Evolutionary conservation across 768 basidiomycete genomes (phyloP).

Genomic region (Lepiota venenata): DNA sequence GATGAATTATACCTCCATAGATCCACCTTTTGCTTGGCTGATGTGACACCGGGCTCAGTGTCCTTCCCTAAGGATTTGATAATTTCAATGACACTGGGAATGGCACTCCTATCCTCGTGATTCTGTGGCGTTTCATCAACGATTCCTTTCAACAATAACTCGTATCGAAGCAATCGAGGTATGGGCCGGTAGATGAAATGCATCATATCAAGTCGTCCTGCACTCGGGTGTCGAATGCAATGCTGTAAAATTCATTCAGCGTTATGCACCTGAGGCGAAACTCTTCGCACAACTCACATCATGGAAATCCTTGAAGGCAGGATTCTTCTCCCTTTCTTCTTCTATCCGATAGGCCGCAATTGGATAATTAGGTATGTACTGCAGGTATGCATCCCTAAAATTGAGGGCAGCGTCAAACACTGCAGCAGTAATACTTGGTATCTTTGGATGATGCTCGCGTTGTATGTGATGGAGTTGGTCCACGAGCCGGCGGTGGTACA

Average conservation of each 20-base stretch:
- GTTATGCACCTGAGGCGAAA: background rate
- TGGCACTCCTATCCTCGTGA: constrained; percentile 76
- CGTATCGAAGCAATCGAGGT: constrained; percentile 83
- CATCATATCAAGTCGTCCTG: constrained; percentile 85
- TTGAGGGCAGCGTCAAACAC: constrained; percentile 87
- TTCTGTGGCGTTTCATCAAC: constrained; percentile 70
- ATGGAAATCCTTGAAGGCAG: constrained; percentile 73
- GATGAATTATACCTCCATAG: constrained; percentile 82
- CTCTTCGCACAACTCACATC: constrained; percentile 49
- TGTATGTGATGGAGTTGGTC: constrained; percentile 84
- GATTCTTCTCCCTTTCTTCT: constrained; percentile 81
- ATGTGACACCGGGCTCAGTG: constrained; percentile 81
- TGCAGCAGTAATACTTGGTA: constrained; percentile 80
- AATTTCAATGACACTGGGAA: constrained; percentile 86
- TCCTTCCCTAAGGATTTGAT: constrained; percentile 85
- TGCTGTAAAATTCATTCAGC: constrained; percentile 22
- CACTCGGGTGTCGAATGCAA: constrained; percentile 62
- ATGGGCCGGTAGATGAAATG: constrained; percentile 91
- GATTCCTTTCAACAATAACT: constrained; percentile 76
- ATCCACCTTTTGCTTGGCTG: constrained; percentile 86
- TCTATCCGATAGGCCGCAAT: constrained; percentile 87
- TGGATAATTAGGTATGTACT: constrained; percentile 90
- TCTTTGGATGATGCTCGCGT: constrained; percentile 79
- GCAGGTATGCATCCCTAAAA: constrained; percentile 90
- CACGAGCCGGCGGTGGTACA: constrained; percentile 73